phyloP scores from a whole-genome alignment of 2,329 filamentous ascomycete species.

The Pochonia chlamydosporia region DNA sequence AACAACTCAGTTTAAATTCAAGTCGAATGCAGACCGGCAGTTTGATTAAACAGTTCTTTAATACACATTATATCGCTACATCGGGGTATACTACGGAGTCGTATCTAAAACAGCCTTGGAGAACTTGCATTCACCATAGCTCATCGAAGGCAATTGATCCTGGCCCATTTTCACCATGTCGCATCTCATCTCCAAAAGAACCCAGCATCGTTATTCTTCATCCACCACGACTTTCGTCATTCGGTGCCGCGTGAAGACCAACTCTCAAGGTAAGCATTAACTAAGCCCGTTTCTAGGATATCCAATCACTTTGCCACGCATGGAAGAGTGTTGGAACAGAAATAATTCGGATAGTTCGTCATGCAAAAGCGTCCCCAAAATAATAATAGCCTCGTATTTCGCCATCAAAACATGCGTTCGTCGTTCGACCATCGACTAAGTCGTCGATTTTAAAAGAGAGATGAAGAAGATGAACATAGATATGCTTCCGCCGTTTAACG shows the following conservation, averaged over 20 bases:
- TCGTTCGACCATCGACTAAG: constrained; percentile 10
- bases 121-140: background rate
- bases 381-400: background rate
- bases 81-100: constrained; percentile 9
- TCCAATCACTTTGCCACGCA: constrained; percentile 1
- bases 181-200: background rate
- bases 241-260: background rate
- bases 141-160: background rate
- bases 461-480: constrained; percentile 12
- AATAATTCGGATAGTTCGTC: background rate
- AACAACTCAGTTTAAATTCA: background rate
- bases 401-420: constrained; percentile 9
- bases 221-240: background rate
- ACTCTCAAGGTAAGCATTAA: background rate
- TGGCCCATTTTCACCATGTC: background rate
- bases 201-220: background rate
- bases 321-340: background rate
- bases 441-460: constrained; percentile 6
- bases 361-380: background rate
- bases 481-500: constrained; percentile 17
- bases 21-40: background rate
- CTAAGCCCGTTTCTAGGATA: background rate
- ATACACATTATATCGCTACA: constrained; percentile 7
- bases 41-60: background rate
- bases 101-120: constrained; percentile 2